Evolutionary conservation across 805 yeast species (phyloP).

Genomic region (Metschnikowia corniflorae): DNA sequence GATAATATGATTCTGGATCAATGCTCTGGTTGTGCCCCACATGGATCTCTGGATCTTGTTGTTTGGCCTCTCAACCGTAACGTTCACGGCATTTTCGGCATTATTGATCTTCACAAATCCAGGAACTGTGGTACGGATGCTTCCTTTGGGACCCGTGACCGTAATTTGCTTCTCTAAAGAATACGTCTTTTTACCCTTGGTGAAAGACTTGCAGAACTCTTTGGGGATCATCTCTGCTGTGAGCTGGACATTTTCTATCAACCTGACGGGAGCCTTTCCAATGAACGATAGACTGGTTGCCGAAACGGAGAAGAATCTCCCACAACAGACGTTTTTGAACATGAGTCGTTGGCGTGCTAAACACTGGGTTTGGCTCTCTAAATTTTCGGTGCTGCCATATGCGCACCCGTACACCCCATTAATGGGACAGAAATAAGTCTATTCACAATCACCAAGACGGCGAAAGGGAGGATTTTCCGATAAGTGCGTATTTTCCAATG

Average conservation of each 20-base stretch:
- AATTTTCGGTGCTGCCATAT: no score
- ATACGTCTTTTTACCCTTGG: conserved; percentile 62
- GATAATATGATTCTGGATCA: conserved; percentile 68
- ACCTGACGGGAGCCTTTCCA: conserved; percentile 73
- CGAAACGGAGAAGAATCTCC: conserved; percentile 14
- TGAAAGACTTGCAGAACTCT: conserved; percentile 54
- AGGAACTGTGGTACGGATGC: conserved; percentile 61
- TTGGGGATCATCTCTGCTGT: conserved; percentile 45
- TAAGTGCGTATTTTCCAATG: no score
- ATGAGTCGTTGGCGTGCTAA: no score
- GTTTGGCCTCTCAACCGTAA: conserved; percentile 54
- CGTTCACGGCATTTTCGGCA: conserved; percentile 38
- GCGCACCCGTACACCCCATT: no score
- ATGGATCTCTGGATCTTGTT: conserved; percentile 72
- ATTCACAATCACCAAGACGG: no score
- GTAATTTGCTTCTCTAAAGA: conserved; percentile 55
- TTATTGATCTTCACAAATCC: conserved; percentile 56
- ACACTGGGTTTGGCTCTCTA: no score
- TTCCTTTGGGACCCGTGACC: conserved; percentile 77
- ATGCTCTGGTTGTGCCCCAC: conserved; percentile 93
- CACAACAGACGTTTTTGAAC: conserved; percentile 14
- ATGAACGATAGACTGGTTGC: conserved; percentile 51
- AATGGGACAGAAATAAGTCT: no score
- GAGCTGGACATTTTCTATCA: conserved; percentile 59
- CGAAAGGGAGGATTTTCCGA: no score